Conservation (phyloP, 176 grass and related monocot species). For the Melocanna baccifera region DNA sequence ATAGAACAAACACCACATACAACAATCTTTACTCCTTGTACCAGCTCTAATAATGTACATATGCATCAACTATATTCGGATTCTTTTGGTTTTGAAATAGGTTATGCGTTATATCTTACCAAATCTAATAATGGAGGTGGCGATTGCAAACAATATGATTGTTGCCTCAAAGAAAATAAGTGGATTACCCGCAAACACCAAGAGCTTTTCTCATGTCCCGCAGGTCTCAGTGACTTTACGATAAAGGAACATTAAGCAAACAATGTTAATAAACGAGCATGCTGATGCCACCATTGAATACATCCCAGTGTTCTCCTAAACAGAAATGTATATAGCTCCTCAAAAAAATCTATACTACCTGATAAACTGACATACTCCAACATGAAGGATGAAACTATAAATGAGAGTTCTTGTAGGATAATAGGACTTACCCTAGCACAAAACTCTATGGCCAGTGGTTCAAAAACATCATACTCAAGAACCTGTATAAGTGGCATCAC, state of each 20-base stretch:
- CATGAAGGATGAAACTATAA: conserved; percentile 1
- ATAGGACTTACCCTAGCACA: too few relatives aligned
- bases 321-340: background rate
- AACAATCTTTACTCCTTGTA: too few relatives aligned
- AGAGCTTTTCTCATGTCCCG: conserved; percentile 96
- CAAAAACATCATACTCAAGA: conserved; percentile 79
- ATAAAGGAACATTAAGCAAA: conserved; percentile 32
- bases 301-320: background rate
- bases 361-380: background rate
- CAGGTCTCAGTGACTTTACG: conserved; percentile 86
- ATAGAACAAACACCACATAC: too few relatives aligned
- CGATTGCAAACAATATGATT: background rate
- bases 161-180: conserved; percentile 6
- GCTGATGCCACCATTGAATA: background rate
- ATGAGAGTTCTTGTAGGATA: background rate
- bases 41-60: too few relatives aligned
- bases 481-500: conserved; percentile 48
- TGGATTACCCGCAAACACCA: conserved; percentile 76
- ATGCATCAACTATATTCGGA: too few relatives aligned
- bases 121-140: background rate
- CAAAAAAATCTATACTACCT: too few relatives aligned
- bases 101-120: background rate
- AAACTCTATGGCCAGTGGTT: conserved; percentile 77
- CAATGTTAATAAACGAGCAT: background rate
- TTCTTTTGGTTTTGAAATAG: too few relatives aligned